Evolutionary conservation across 169 alveolate genomes (phyloP).

Genomic region (Cryptosporidium bovis): DNA sequence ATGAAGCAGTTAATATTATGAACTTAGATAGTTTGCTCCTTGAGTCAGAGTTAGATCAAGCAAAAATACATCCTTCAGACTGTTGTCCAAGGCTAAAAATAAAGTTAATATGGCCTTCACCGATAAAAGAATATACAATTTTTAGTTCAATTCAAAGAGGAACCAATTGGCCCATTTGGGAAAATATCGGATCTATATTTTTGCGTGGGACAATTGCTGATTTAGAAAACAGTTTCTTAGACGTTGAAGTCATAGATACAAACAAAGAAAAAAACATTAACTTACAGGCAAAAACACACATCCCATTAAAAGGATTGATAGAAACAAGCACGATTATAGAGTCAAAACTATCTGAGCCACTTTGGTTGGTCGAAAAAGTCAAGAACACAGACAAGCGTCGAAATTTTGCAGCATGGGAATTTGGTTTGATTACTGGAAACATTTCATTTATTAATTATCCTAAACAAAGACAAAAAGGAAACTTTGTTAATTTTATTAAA

Average conservation of each 20-base stretch:
- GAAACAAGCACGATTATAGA: conserved; percentile 51
- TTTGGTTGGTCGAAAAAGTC: conserved; percentile 27
- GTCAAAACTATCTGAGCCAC: conserved; percentile 52
- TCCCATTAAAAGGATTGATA: conserved; percentile 63
- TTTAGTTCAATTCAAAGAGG: conserved; percentile 43
- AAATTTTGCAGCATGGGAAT: conserved; percentile 51
- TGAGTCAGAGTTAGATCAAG: conserved; percentile 50
- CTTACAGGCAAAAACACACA: conserved; percentile 62
- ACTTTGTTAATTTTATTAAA: conserved; percentile 42
- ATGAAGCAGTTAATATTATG: background rate
- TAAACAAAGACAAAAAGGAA: conserved; percentile 52
- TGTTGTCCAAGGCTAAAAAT: conserved; percentile 61
- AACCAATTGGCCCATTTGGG: conserved; percentile 82
- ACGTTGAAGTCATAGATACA: conserved; percentile 81
- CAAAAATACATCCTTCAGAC: conserved; percentile 55
- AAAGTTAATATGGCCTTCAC: conserved; percentile 35
- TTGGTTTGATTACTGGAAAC: conserved; percentile 48
- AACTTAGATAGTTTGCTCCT: conserved; percentile 44
- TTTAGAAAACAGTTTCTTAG: conserved; percentile 81
- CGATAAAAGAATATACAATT: conserved; percentile 25
- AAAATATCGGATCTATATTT: conserved; percentile 82
- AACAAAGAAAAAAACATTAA: conserved; percentile 41
- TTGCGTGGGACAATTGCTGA: conserved; percentile 86
- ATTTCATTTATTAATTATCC: conserved; percentile 71
- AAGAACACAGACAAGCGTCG: conserved; percentile 34